phyloP scores from a whole-genome alignment of 805 yeast genomes.

The Nakazawaea holstii region DNA sequence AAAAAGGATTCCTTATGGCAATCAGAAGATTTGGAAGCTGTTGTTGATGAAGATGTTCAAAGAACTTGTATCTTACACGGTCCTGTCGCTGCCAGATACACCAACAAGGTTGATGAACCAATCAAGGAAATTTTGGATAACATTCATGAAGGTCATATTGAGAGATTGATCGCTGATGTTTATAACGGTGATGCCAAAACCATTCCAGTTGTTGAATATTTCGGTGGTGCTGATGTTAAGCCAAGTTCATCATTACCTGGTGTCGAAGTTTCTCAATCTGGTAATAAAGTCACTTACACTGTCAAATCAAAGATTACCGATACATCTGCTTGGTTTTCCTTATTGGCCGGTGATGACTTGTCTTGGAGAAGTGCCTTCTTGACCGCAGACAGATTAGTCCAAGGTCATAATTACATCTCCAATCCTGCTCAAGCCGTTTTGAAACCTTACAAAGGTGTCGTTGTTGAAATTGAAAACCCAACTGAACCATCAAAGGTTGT shows the following conservation, averaged over 20 bases:
- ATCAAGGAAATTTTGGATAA: constrained; percentile 83
- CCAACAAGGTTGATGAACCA: constrained; percentile 86
- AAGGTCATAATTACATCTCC: constrained; percentile 70
- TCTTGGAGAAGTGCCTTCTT: constrained; percentile 93
- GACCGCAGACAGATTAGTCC: constrained; percentile 73
- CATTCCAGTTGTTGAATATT: constrained; percentile 87
- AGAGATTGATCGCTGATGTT: constrained; percentile 56
- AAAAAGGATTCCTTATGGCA: constrained; percentile 99
- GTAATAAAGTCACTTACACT: constrained; percentile 29
- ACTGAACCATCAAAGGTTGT: constrained; percentile 48
- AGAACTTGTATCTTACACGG: constrained; percentile 99
- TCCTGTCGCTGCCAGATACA: constrained; percentile 95
- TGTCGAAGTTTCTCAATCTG: constrained; percentile 29
- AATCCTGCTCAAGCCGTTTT: constrained; percentile 81
- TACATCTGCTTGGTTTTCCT: constrained; percentile 61
- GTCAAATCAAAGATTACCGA: constrained; percentile 30
- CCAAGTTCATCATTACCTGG: constrained; percentile 24
- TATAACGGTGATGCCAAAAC: constrained; percentile 65
- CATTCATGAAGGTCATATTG: constrained; percentile 87
- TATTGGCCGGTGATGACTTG: constrained; percentile 72
- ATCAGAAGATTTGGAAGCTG: constrained; percentile 94
- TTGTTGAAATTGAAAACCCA: constrained; percentile 54
- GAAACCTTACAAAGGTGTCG: constrained; percentile 59
- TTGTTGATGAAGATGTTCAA: constrained; percentile 92
- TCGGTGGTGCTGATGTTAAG: constrained; percentile 53